Conservation (phyloP, 177 flowering plant genomes). For the Vitis hybrid region DNA sequence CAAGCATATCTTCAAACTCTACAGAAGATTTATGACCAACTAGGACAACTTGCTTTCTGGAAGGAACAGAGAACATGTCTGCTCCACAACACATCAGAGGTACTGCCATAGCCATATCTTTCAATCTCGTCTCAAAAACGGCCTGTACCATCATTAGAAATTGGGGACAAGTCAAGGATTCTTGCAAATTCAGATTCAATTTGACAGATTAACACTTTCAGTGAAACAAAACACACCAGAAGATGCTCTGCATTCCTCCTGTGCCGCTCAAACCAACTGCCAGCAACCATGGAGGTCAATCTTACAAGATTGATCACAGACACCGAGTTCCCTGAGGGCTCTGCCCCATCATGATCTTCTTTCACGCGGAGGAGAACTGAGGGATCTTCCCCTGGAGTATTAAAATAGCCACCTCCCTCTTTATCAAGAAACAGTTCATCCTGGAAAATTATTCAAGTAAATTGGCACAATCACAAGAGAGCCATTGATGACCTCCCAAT, state of each 20-base stretch:
- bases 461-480: background rate
- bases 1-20: slow-evolving; percentile 64
- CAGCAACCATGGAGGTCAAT: slow-evolving; percentile 57
- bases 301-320: slow-evolving; percentile 79
- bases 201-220: background rate
- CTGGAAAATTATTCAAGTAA: slow-evolving; percentile 30
- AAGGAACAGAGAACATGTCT: slow-evolving; percentile 68
- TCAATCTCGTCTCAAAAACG: slow-evolving; percentile 73
- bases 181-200: background rate
- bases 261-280: slow-evolving; percentile 42
- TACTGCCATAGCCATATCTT: slow-evolving; percentile 74
- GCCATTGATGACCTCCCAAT: background rate
- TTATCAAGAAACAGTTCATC: slow-evolving; percentile 85
- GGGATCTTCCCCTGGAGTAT: slow-evolving; percentile 84
- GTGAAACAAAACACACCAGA: slow-evolving; percentile 44
- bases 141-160: slow-evolving; percentile 48
- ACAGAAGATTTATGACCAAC: slow-evolving; percentile 53
- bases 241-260: slow-evolving; percentile 69
- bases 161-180: background rate
- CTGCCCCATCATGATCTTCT: slow-evolving; percentile 98
- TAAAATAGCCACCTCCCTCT: slow-evolving; percentile 89
- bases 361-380: slow-evolving; percentile 93
- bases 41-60: slow-evolving; percentile 75
- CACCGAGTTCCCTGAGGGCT: slow-evolving; percentile 94
- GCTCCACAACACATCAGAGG: slow-evolving; percentile 95